Evolutionary conservation across 2,329 filamentous ascomycete species (phyloP).

Genomic region (Penicillium sp.): DNA sequence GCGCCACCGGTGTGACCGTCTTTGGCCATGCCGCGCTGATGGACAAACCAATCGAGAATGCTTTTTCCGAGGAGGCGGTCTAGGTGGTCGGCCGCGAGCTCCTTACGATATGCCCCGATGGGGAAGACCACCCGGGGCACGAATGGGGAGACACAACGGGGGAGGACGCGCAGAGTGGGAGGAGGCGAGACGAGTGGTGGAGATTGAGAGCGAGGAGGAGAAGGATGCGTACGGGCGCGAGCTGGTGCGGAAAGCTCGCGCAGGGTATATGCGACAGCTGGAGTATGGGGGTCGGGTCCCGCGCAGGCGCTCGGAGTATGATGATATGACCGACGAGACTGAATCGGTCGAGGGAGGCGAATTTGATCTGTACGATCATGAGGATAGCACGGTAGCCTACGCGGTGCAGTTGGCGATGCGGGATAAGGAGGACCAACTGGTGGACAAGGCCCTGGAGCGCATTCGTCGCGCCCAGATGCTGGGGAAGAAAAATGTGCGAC

Average conservation of each 20-base stretch:
- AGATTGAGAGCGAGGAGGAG: slow-evolving; percentile 41
- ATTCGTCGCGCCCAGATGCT: slow-evolving; percentile 76
- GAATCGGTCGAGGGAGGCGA: slow-evolving; percentile 50
- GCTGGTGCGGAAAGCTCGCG: slow-evolving; percentile 25
- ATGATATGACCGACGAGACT: slow-evolving; percentile 52
- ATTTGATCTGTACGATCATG: slow-evolving; percentile 56
- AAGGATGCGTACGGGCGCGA: slow-evolving; percentile 42
- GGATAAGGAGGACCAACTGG: slow-evolving; percentile 72
- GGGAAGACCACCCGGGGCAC: slow-evolving; percentile 99
- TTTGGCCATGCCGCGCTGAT: slow-evolving; percentile 92
- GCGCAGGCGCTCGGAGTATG: slow-evolving; percentile 42
- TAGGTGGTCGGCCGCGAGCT: slow-evolving; percentile 99
- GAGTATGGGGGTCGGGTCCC: slow-evolving; percentile 35
- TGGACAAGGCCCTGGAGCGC: slow-evolving; percentile 75
- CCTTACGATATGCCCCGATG: slow-evolving; percentile 85
- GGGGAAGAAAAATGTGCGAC: slow-evolving; percentile 75
- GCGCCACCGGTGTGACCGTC: slow-evolving; percentile 90
- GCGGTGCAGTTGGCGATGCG: slow-evolving; percentile 57
- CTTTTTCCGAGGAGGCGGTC: slow-evolving; percentile 99
- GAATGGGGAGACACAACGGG: slow-evolving; percentile 60
- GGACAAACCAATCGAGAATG: slow-evolving; percentile 99
- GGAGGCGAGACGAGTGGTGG: slow-evolving; percentile 44
- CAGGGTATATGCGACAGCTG: slow-evolving; percentile 34
- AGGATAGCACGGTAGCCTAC: slow-evolving; percentile 45
- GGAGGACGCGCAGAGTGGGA: slow-evolving; percentile 58